Evolutionary conservation across 2,329 filamentous ascomycete genomes (phyloP), one percentile per base, ranked within the genome.

Genomic region (Didymella arachidicola): DNA sequence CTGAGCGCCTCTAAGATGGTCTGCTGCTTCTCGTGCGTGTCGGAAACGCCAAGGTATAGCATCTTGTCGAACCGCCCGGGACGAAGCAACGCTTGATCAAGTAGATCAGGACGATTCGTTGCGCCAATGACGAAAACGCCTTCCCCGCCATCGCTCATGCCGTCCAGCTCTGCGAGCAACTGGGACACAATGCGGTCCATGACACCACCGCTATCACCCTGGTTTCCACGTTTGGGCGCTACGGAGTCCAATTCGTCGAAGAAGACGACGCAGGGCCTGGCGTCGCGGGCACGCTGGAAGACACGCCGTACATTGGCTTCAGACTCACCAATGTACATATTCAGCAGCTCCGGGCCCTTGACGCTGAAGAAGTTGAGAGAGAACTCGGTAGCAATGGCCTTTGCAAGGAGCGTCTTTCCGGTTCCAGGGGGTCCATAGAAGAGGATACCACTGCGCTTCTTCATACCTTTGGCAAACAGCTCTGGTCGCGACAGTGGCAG

Each of bases 131-230:
- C 95, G 74, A 98, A 98, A 5, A 98, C 94, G 38, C 79, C 76
- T 64, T 93, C 92, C 59, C 93, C 92, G 16, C 92, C 93, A 65
- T 94, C 90, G 51, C 93, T 97, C 95, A 99, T 99, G 50, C 95
- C 95, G 73, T 99, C 95, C 22, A 99, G 83, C 79, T 99, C 95
- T 0, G 95, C 95, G 11, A 99, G 85, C 43, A 99, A 81, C 80
- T 98, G 95, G 59, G 90, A 95, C 50, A 99, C 94, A 65, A 98
- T 98, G 54, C 95, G 88, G 76, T 98, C 95, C 94, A 98, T 98
- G 55, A 98, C 95, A 72, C 95, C 95, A 57, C 95, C 94, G 63
- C 92, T 97, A 72, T 98, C 95, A 47, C 95, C 95, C 77, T 98
- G 94, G 71, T 98, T 98, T 36, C 95, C 95, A 78, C 95, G 86